Percentiles rank a stretch among this genome's conserved stretches.
phyloP scores from a whole-genome alignment of 106 monocot species.

The Acanthochlamys bracteata region DNA sequence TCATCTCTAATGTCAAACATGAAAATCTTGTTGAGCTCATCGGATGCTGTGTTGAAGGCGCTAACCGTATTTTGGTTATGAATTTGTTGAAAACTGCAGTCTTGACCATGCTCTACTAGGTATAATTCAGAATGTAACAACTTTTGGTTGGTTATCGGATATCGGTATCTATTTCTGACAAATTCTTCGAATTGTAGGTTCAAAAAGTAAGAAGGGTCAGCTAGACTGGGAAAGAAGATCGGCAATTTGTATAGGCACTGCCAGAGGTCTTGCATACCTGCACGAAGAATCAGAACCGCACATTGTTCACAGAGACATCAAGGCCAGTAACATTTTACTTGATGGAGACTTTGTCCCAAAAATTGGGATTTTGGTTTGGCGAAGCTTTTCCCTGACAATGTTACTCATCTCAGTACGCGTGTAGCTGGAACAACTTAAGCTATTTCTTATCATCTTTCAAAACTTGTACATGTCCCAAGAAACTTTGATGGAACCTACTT shows the following conservation, averaged over 20 bases:
- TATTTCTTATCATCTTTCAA: background rate
- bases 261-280: slow-evolving; percentile 51
- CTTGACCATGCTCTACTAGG: slow-evolving; percentile 60
- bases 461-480: too few relatives aligned
- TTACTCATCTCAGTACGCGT: slow-evolving; percentile 63
- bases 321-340: slow-evolving; percentile 73
- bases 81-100: slow-evolving; percentile 54
- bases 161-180: background rate
- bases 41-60: slow-evolving; percentile 49
- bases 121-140: background rate
- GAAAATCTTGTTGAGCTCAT: slow-evolving; percentile 45
- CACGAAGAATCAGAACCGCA: slow-evolving; percentile 51
- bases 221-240: slow-evolving; percentile 43
- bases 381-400: slow-evolving; percentile 53
- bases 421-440: slow-evolving; percentile 66
- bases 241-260: slow-evolving; percentile 42
- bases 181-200: slow-evolving; percentile 22
- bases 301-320: slow-evolving; percentile 75
- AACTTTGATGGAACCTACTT: too few relatives aligned
- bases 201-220: slow-evolving; percentile 8
- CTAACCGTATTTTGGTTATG: slow-evolving; percentile 53
- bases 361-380: slow-evolving; percentile 80
- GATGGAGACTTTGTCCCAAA: slow-evolving; percentile 45
- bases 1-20: slow-evolving; percentile 36
- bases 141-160: background rate